Evolutionary conservation across 768 basidiomycete species (phyloP).

Genomic region (Phlebiopsis gigantea): DNA sequence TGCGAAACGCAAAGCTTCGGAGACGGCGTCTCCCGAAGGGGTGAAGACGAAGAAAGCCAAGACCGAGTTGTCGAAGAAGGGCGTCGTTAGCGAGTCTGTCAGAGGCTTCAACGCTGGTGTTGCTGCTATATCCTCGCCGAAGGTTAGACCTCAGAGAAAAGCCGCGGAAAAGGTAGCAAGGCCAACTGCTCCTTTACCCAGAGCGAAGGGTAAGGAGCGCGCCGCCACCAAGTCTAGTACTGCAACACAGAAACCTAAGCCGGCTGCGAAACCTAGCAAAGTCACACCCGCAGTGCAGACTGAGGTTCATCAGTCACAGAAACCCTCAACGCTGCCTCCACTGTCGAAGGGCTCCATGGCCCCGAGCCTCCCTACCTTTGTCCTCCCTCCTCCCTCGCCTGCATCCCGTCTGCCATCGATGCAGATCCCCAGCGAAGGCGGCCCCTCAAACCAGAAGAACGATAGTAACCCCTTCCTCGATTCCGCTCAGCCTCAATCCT

Average conservation of each 20-base stretch:
- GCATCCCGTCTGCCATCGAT: conserved; percentile 54
- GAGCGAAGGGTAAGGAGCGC: conserved; percentile 35
- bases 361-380: conserved; percentile 47
- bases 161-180: conserved; percentile 22
- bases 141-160: not conserved
- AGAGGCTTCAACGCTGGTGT: not conserved
- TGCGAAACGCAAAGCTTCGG: conserved; percentile 2
- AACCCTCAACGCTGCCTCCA: not conserved
- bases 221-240: not conserved
- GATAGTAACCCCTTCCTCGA: not conserved
- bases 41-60: not conserved
- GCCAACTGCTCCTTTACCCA: conserved; percentile 20
- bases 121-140: not conserved
- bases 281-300: conserved; percentile 40
- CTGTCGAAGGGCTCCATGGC: not conserved
- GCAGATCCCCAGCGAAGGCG: conserved; percentile 23
- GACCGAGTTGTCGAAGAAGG: not conserved
- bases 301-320: conserved; percentile 29
- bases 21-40: not conserved
- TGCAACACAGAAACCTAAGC: not conserved
- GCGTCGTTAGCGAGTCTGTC: not conserved
- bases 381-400: conserved; percentile 75
- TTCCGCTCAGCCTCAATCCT: not conserved
- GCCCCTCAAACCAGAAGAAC: conserved; percentile 12
- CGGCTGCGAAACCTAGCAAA: conserved; percentile 1